phyloP scores from a whole-genome alignment of 371 early-diverging fungal genomes.

The Lichtheimia hyalospora region DNA sequence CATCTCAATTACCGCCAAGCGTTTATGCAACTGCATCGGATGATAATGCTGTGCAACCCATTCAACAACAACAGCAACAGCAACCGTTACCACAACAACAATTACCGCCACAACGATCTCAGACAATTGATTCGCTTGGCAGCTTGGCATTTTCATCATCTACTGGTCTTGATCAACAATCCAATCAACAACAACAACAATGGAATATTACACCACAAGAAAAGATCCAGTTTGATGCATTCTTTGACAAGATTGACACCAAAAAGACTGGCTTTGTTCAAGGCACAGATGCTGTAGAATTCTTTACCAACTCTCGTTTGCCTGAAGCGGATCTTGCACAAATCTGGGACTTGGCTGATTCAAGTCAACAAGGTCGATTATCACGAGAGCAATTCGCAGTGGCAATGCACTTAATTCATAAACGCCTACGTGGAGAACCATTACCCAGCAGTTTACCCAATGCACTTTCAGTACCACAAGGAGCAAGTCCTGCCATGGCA shows the following conservation, averaged over 20 bases:
- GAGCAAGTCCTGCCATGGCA: constrained; percentile 14
- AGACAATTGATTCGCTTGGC: constrained; percentile 39
- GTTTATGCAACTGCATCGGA: constrained; percentile 59
- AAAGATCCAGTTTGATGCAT: constrained; percentile 64
- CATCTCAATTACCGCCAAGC: constrained; percentile 59
- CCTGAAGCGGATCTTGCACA: constrained; percentile 71
- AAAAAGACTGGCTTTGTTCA: constrained; percentile 25
- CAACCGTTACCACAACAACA: not conserved
- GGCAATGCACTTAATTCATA: constrained; percentile 91
- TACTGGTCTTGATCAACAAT: constrained; percentile 8
- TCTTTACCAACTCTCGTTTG: constrained; percentile 84
- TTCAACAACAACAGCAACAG: not conserved
- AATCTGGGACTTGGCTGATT: constrained; percentile 85
- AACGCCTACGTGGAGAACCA: constrained; percentile 69
- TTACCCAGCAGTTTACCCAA: constrained; percentile 72
- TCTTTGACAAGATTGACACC: constrained; percentile 73
- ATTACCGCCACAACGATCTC: constrained; percentile 25
- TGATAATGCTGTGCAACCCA: constrained; percentile 8
- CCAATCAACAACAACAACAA: constrained; percentile 9
- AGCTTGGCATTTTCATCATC: constrained; percentile 36
- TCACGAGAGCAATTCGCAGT: constrained; percentile 89
- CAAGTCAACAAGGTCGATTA: constrained; percentile 73
- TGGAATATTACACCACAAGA: constrained; percentile 79
- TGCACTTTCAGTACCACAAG: constrained; percentile 33
- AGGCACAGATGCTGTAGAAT: constrained; percentile 74